Percentiles rank a stretch among this genome's conserved stretches.
phyloP scores from a whole-genome alignment of 768 basidiomycete genomes.

The Amanita thiersii region DNA sequence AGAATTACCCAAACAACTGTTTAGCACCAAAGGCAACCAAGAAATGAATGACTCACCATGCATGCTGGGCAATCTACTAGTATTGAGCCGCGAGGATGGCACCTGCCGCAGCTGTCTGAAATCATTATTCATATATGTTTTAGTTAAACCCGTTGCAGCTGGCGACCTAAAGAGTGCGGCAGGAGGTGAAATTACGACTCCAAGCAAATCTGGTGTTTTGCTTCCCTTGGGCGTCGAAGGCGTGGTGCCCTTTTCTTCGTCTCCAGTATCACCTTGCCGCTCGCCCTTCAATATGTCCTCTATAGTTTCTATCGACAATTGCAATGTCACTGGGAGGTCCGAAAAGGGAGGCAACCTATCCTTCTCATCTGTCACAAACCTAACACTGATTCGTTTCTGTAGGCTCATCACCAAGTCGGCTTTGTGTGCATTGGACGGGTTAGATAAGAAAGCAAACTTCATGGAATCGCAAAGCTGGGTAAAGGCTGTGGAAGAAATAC shows the following conservation, averaged over 20 bases:
- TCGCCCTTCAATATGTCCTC: constrained; percentile 34
- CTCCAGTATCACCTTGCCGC: constrained; percentile 31
- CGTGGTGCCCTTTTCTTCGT: constrained; percentile 3
- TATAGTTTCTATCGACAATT: constrained; percentile 38
- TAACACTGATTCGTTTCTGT: constrained; percentile 24
- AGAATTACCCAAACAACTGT: neutral
- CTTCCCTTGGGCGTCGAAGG: constrained; percentile 50
- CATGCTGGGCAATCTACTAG: constrained; percentile 79
- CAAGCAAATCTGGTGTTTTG: constrained; percentile 50
- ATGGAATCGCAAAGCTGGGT: constrained; percentile 30
- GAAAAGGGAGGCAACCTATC: constrained; percentile 20
- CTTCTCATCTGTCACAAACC: constrained; percentile 26
- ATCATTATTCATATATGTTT: constrained; percentile 75
- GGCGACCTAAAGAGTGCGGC: constrained; percentile 64
- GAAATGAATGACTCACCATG: constrained; percentile 39
- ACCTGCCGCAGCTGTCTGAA: constrained; percentile 68
- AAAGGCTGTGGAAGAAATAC: constrained; percentile 33
- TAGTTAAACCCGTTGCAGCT: constrained; percentile 70
- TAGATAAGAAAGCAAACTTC: constrained; percentile 11
- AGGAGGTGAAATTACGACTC: constrained; percentile 63
- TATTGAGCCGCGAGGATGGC: constrained; percentile 69
- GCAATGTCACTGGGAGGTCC: constrained; percentile 30
- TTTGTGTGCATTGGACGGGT: neutral
- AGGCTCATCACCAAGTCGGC: constrained; percentile 13
- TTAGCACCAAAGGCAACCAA: neutral